Percentiles rank a stretch among this genome's conserved stretches.
These are phyloP conservation scores for Ophiostoma angusticollis DNA, from an alignment of 2,329 filamentous ascomycete species.

Conservation along the genomic window DNA sequence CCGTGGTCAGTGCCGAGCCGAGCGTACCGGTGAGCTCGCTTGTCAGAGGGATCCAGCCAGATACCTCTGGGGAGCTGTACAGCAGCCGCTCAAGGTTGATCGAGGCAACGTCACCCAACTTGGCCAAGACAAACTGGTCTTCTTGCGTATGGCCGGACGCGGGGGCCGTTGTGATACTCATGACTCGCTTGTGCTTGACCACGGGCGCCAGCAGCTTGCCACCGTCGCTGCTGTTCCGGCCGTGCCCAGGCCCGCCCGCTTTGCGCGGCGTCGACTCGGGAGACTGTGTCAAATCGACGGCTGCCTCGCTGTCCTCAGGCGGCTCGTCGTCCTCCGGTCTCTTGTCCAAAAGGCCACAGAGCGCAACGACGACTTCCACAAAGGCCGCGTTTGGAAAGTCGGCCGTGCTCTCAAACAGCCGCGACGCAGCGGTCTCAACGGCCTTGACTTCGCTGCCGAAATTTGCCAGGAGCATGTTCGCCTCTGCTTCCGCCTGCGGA, in stretches of 20 bases:
- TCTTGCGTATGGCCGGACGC: slow-evolving; percentile 43
- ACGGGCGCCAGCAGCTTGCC: slow-evolving; percentile 24
- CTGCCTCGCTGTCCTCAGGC: background rate
- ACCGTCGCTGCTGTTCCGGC: background rate
- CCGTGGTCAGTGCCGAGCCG: slow-evolving; percentile 31
- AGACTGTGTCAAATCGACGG: slow-evolving; percentile 22
- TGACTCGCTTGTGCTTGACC: slow-evolving; percentile 26
- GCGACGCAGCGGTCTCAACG: slow-evolving; percentile 74
- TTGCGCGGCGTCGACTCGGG: slow-evolving; percentile 12
- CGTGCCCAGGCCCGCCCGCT: background rate
- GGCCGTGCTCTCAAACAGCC: slow-evolving; percentile 80
- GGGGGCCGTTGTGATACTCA: slow-evolving; percentile 34
- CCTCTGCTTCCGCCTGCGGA: slow-evolving; percentile 37
- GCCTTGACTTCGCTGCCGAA: slow-evolving; percentile 73
- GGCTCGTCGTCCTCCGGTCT: slow-evolving; percentile 18
- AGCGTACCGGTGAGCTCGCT: slow-evolving; percentile 40
- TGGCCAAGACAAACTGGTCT: slow-evolving; percentile 56
- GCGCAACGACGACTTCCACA: slow-evolving; percentile 58
- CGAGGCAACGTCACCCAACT: slow-evolving; percentile 57
- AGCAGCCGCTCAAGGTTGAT: slow-evolving; percentile 68
- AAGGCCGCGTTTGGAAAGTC: slow-evolving; percentile 83
- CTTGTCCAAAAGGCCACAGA: slow-evolving; percentile 56
- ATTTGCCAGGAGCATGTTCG: slow-evolving; percentile 43
- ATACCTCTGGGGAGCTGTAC: slow-evolving; percentile 49
- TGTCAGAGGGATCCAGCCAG: slow-evolving; percentile 62